These are phyloP conservation scores for Ambrosiella xylebori DNA, from an alignment of 2,329 filamentous ascomycete species.

Conservation along the genomic window DNA sequence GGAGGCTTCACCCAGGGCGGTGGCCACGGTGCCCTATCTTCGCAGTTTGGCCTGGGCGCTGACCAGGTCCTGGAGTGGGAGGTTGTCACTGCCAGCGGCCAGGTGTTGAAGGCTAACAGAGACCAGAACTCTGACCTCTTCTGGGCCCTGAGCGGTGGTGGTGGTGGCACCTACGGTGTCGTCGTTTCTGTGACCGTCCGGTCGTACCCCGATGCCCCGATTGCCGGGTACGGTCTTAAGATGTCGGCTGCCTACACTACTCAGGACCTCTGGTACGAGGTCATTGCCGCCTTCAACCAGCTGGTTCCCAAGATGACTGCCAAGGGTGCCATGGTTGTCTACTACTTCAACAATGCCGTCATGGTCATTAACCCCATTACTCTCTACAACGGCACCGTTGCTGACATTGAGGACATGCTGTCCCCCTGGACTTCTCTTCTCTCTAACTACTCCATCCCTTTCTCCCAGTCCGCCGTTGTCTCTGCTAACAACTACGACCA, in stretches of 20 bases:
- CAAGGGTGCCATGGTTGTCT: conserved; percentile 31
- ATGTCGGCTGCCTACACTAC: conserved; percentile 21
- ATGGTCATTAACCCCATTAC: conserved; percentile 32
- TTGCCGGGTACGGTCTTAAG: conserved; percentile 27
- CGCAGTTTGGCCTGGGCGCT: conserved; percentile 38
- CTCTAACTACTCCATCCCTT: conserved; percentile 20
- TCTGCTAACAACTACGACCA: conserved; percentile 32
- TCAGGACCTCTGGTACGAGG: conserved; percentile 29
- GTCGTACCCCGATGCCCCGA: conserved; percentile 26
- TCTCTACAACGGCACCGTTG: conserved; percentile 27
- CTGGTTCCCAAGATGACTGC: conserved; percentile 30
- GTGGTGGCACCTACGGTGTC: conserved; percentile 40
- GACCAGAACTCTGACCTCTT: conserved; percentile 37
- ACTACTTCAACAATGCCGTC: conserved; percentile 28
- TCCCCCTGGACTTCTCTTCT: conserved; percentile 27
- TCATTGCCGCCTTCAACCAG: conserved; percentile 26
- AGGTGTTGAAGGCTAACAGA: conserved; percentile 29
- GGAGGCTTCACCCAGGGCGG: conserved; percentile 45
- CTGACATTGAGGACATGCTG: conserved; percentile 28
- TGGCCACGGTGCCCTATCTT: conserved; percentile 37
- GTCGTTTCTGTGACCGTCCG: conserved; percentile 38
- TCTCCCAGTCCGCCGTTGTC: conserved; percentile 24
- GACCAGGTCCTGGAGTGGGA: conserved; percentile 41
- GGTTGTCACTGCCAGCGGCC: conserved; percentile 35
- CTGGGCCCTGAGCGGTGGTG: conserved; percentile 45